phyloP scores from a whole-genome alignment of 495 filamentous ascomycete genomes.

The Copromyces sp. region DNA sequence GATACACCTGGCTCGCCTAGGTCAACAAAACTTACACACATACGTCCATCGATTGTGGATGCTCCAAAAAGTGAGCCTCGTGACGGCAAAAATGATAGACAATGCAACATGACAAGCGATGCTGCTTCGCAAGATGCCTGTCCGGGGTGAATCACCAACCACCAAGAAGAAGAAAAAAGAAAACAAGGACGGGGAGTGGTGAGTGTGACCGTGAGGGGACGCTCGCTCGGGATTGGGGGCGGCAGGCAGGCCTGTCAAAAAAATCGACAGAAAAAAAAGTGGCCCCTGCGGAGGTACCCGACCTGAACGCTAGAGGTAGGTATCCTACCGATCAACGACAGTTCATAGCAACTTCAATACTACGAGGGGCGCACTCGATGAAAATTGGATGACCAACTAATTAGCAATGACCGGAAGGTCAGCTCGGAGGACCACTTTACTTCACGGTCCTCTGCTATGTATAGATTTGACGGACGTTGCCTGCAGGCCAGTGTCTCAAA shows the following conservation, averaged over 20 bases:
- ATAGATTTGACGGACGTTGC: background rate
- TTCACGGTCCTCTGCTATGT: background rate
- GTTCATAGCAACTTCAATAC: background rate
- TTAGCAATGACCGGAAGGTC: background rate
- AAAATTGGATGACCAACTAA: background rate
- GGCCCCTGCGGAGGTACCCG: background rate
- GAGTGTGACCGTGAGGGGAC: no score
- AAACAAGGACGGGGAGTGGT: background rate
- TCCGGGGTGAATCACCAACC: background rate
- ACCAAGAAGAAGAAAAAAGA: background rate
- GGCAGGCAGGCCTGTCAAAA: background rate
- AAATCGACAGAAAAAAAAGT: background rate
- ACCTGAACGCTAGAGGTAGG: background rate
- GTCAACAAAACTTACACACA: background rate
- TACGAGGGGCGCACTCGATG: background rate
- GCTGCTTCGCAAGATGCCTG: background rate
- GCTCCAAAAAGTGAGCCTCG: conserved; percentile 7
- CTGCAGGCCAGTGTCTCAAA: background rate
- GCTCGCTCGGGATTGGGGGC: background rate
- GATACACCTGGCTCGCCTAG: background rate
- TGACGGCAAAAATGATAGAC: background rate
- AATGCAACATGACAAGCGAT: background rate
- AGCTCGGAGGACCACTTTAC: background rate
- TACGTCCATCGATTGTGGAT: conserved; percentile 1
- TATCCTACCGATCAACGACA: background rate